These are phyloP conservation scores for Salix arbutifolia DNA, from an alignment of 345 rosid species.

Conservation along the genomic window DNA sequence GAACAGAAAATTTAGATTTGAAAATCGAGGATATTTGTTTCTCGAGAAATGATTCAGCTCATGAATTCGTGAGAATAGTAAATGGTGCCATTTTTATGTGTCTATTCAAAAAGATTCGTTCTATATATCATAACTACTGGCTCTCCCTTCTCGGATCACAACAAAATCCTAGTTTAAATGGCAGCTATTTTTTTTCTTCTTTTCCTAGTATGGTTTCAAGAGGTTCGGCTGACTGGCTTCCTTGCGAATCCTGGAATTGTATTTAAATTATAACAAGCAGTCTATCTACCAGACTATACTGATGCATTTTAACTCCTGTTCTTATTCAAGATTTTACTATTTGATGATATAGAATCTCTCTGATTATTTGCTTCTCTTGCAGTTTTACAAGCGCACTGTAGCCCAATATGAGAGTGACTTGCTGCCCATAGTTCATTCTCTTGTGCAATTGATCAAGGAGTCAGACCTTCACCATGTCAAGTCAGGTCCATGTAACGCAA, in stretches of 20 bases:
- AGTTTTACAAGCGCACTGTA: slow-evolving; percentile 54
- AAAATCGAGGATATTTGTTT: not conserved
- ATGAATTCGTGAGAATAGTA: too few species aligned
- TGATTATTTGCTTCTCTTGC: slow-evolving; percentile 12
- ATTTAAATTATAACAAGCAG: not conserved
- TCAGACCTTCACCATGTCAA: slow-evolving; percentile 52
- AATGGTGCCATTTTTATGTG: too few species aligned
- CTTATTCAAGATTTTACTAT: not conserved
- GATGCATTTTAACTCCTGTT: not conserved
- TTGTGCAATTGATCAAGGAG: slow-evolving; percentile 53
- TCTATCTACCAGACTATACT: not conserved
- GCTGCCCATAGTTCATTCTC: slow-evolving; percentile 55
- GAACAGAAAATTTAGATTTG: not conserved
- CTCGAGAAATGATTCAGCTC: too few species aligned
- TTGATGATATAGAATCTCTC: not conserved
- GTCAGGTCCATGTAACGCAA: slow-evolving; percentile 63
- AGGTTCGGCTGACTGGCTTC: not conserved
- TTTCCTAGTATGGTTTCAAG: not conserved
- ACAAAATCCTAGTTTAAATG: not conserved
- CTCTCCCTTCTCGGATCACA: not conserved
- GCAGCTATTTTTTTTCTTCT: not conserved
- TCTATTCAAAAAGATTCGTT: too few species aligned
- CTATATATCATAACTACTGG: too few species aligned
- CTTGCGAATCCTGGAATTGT: not conserved
- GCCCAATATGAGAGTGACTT: slow-evolving; percentile 60